A percentile compares a stretch with the other conserved stretches of the same genome.
phyloP scores from a whole-genome alignment of 163 green algal species.

The Scenedesmus sp. region DNA sequence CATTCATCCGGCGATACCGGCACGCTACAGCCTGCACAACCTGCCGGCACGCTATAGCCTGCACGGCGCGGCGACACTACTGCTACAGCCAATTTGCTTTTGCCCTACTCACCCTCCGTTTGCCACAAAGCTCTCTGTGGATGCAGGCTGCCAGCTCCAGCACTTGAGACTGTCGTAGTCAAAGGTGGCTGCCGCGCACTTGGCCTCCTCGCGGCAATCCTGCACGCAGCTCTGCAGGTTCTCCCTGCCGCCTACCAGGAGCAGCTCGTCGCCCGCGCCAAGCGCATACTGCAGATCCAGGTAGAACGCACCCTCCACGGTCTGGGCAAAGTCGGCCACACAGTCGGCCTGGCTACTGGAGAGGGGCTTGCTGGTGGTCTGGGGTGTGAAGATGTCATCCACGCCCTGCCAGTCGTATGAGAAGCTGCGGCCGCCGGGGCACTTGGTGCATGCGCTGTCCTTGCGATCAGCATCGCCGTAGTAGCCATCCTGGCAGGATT shows the following conservation, averaged over 20 bases:
- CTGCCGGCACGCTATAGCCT: no score
- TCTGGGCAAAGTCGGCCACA: background rate
- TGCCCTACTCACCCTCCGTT: conserved; percentile 12
- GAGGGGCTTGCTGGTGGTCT: background rate
- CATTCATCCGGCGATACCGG: no score
- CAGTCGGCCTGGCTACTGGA: background rate
- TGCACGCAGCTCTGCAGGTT: background rate
- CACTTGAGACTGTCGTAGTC: background rate
- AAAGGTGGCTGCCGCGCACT: background rate
- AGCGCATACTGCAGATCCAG: background rate
- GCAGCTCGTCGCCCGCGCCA: background rate
- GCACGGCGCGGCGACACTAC: background rate
- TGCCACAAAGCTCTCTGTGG: background rate
- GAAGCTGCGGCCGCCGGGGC: background rate
- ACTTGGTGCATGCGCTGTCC: background rate
- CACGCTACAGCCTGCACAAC: no score
- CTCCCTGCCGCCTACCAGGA: background rate
- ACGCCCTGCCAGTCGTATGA: background rate
- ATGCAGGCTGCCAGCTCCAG: background rate
- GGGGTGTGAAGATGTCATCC: background rate
- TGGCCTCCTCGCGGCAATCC: background rate
- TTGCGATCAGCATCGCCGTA: background rate
- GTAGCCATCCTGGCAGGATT: background rate
- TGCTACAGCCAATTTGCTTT: no score
- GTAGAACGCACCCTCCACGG: conserved; percentile 1